Conservation (phyloP, 1,284 basidiomycete genomes). For the Rhodotorula mucilaginosa region DNA sequence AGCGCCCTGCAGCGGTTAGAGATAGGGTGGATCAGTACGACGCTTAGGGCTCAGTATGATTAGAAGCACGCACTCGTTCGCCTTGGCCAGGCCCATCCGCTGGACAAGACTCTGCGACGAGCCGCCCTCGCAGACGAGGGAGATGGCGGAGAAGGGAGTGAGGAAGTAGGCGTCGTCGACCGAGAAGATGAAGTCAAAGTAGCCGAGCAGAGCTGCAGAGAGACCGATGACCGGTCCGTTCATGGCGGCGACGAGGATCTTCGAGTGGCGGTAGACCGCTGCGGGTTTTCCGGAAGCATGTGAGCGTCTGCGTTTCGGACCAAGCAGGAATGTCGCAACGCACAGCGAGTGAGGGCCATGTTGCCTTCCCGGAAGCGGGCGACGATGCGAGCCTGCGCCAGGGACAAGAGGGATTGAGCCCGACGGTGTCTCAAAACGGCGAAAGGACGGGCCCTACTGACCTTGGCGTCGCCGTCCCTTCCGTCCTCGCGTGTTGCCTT, state of each 20-base stretch:
- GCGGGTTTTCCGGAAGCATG: background rate
- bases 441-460: background rate
- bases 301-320: background rate
- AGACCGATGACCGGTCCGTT: conserved; percentile 39
- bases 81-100: conserved; percentile 35
- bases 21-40: background rate
- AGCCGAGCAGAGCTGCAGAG: conserved; percentile 23
- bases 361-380: conserved; percentile 24
- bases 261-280: conserved; percentile 33
- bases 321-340: background rate
- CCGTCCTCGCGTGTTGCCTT: conserved; percentile 21
- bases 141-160: conserved; percentile 37
- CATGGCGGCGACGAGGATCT: conserved; percentile 33
- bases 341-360: conserved; percentile 29
- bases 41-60: background rate
- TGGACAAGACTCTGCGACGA: conserved; percentile 30
- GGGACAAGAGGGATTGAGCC: too few species aligned
- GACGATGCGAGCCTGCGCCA: conserved; percentile 13
- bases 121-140: conserved; percentile 37
- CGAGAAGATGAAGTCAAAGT: conserved; percentile 37
- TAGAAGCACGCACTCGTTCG: conserved; percentile 25
- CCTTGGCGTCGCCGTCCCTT: conserved; percentile 11
- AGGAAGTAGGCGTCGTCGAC: conserved; percentile 38
- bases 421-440: background rate
- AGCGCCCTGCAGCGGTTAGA: conserved; percentile 15